Conservation (phyloP, 768 basidiomycete species). For the Kwoniella sp. region DNA sequence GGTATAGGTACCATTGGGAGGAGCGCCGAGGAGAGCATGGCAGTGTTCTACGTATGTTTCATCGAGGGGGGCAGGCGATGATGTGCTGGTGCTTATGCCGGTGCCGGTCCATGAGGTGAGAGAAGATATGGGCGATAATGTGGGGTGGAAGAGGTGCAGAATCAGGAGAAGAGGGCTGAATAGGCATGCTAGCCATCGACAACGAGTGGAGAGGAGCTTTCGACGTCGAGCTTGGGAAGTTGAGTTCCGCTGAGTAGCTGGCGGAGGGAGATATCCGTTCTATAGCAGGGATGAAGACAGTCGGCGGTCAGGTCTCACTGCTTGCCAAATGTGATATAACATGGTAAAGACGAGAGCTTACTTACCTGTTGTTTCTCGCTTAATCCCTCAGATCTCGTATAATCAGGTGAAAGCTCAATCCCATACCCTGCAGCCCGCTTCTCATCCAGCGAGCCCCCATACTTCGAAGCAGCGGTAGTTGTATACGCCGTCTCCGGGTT, state of each 20-base stretch:
- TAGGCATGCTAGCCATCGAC: not conserved
- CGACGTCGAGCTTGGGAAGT: not conserved
- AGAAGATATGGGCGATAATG: not conserved
- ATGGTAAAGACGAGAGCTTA: not conserved
- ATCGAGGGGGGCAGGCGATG: slow-evolving; percentile 7
- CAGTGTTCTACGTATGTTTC: slow-evolving; percentile 24
- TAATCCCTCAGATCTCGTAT: not conserved
- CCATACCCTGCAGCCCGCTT: not conserved
- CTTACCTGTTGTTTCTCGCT: slow-evolving; percentile 2
- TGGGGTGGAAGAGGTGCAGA: not conserved
- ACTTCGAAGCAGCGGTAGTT: too few relatives aligned
- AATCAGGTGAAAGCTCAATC: not conserved
- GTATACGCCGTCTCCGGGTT: too few relatives aligned
- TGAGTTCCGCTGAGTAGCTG: not conserved
- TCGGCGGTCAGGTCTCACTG: too few relatives aligned
- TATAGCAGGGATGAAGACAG: not conserved
- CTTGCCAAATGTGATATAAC: too few relatives aligned
- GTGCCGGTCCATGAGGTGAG: not conserved
- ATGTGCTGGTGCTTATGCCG: not conserved
- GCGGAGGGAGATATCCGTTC: not conserved
- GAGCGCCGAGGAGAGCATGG: slow-evolving; percentile 11
- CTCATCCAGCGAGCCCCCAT: not conserved
- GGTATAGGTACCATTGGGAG: slow-evolving; percentile 16
- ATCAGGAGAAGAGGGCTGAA: not conserved
- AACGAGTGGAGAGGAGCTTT: not conserved